phyloP scores from a whole-genome alignment of 768 basidiomycete species.

The Hirschioporus abietinus region DNA sequence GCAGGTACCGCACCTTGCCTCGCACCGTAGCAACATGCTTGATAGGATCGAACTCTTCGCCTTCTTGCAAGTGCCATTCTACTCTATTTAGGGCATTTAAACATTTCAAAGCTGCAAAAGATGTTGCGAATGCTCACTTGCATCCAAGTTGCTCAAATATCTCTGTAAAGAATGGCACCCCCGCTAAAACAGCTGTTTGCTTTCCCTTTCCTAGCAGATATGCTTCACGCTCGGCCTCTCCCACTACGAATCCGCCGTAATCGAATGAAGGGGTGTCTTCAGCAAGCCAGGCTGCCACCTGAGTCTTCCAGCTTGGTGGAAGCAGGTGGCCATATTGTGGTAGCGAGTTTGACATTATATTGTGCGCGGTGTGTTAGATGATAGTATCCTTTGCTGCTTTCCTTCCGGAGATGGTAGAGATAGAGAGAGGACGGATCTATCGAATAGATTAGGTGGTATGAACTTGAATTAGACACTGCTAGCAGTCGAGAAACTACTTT shows the following conservation, averaged over 20 bases:
- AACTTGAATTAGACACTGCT: too few species aligned
- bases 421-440: too few species aligned
- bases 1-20: constrained; percentile 81
- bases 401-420: too few species aligned
- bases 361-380: too few species aligned
- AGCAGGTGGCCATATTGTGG: constrained; percentile 47
- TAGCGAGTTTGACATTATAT: not conserved
- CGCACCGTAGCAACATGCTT: constrained; percentile 86
- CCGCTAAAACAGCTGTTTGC: constrained; percentile 75
- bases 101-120: not conserved
- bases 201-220: constrained; percentile 88
- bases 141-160: constrained; percentile 87
- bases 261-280: constrained; percentile 97
- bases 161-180: constrained; percentile 93
- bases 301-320: constrained; percentile 87
- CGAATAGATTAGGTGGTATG: too few species aligned
- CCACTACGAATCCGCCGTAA: constrained; percentile 94
- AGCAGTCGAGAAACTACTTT: too few species aligned
- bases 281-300: constrained; percentile 76
- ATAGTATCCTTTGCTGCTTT: too few species aligned
- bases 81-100: constrained; percentile 48
- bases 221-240: constrained; percentile 81
- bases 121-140: constrained; percentile 57
- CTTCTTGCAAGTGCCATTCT: constrained; percentile 90
- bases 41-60: constrained; percentile 72